Evolutionary conservation across 2,329 filamentous ascomycete genomes (phyloP).

Genomic region (Botrytis squamosa): DNA sequence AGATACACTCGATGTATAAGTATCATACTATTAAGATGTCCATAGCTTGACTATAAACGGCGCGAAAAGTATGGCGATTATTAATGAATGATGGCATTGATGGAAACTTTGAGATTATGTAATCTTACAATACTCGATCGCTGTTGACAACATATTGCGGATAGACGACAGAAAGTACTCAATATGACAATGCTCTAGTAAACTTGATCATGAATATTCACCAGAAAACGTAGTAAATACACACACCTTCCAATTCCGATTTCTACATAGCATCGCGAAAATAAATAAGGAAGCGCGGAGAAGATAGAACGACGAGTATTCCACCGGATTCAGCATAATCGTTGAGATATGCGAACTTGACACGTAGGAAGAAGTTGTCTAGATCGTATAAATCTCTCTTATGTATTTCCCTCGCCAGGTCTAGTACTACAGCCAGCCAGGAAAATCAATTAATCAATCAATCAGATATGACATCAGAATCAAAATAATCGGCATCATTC

Average conservation of each 20-base stretch:
- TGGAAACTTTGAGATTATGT: background rate
- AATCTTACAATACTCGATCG: background rate
- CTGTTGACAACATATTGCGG: background rate
- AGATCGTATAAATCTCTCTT: background rate
- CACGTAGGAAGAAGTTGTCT: background rate
- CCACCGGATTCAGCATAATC: background rate
- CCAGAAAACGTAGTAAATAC: background rate
- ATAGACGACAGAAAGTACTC: background rate
- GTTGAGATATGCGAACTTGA: background rate
- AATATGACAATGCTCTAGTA: background rate
- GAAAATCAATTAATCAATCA: background rate
- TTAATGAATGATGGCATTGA: too few species aligned
- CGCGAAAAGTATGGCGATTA: too few species aligned
- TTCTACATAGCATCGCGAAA: background rate
- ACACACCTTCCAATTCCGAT: background rate
- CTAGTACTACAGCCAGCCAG: background rate
- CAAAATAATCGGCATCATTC: background rate
- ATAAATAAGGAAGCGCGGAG: too few species aligned
- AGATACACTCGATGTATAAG: background rate
- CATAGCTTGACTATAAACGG: too few species aligned
- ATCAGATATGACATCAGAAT: accelerated
- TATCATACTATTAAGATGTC: too few species aligned
- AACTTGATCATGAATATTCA: background rate
- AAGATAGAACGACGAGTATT: background rate
- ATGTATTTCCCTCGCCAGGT: background rate